Base-by-base conservation (phyloP, 805 yeast species). In the Schwanniomyces sp. region DNA sequence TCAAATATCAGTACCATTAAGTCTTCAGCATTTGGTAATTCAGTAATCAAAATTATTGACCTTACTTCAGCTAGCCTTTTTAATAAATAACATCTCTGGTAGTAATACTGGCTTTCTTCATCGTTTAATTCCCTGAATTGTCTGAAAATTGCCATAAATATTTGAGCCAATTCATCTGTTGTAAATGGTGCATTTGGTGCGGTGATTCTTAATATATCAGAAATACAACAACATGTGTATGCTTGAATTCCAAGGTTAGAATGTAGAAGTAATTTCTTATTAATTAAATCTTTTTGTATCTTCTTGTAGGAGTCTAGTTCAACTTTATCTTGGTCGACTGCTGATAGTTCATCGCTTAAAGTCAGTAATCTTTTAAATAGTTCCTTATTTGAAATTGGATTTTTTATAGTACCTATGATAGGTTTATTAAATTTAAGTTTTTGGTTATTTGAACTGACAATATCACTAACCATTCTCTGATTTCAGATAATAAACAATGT, bases 171-270 rank as follows among this genome's bases (percentile, higher is more conserved):
- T 53, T 86, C 84, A 1, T 69, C 52, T 21, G 83, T 82, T 1
- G 86, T 81, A 64, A 78, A 91, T 4, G 97, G 97, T 6, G 96
- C 96, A 61, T 91, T 88, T 0, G 97, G 97, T 0, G 96, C 97
- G 57, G 77, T 85, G 12, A 91, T 63, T 48, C 96, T 73, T 37
- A 91, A 65, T 8, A 91, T 72, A 61, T 91, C 96, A 5, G 90
- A 75, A 7, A 90, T 52, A 52, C 94, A 84, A 58, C 95, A 85
- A 7, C 94, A 83, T 1, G 78, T 78, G 48, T 74, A 80, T 0
- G 91, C 81, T 53, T 83, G 86, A 7, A 91, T 82, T 5, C 92
- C 94, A 3, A 62, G 49, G 58, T 88, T 89, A 42, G 80, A 74
- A 57, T 84, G 85, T 30, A 68, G 71, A 2, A 86, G 50, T 11